Conservation (phyloP, 176 grass and related monocot species). For the Bonia amplexicaulis region DNA sequence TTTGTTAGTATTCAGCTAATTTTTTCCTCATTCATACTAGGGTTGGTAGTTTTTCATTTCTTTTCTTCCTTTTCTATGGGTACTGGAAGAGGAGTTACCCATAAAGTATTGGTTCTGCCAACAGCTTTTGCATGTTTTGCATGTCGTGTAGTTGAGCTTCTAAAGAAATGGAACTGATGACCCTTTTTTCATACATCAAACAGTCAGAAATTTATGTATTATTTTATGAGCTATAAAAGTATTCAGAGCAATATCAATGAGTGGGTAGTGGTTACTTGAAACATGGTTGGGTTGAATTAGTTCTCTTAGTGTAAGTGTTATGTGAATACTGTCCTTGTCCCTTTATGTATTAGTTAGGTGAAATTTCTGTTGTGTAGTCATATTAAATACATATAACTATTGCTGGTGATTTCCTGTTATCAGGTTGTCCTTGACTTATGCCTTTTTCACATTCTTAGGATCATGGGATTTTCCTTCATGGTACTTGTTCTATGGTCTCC, state of each 20-base stretch:
- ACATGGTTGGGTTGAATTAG: background rate
- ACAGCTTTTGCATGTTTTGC: background rate
- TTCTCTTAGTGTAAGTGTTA: constrained; percentile 4
- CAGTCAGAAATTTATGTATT: background rate
- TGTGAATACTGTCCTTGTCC: background rate
- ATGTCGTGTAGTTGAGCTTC: background rate
- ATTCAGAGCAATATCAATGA: background rate
- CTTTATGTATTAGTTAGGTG: background rate
- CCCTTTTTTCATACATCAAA: constrained; percentile 1
- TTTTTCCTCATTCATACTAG: background rate
- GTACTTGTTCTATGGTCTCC: constrained; percentile 89
- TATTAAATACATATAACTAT: constrained; percentile 1
- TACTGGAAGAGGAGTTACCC: background rate
- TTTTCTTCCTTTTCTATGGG: background rate
- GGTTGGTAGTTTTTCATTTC: background rate
- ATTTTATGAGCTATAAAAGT: background rate
- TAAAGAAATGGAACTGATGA: background rate
- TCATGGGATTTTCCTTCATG: constrained; percentile 80
- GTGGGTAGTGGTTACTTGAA: background rate
- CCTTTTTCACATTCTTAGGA: constrained; percentile 41
- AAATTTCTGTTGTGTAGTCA: background rate
- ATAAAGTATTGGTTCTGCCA: background rate
- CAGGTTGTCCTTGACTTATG: constrained; percentile 2
- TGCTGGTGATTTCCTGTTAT: background rate
- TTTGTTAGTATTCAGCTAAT: background rate